A percentile compares a stretch with the other conserved stretches of the same genome.
These are phyloP conservation scores for Trametes villosa DNA, from an alignment of 768 basidiomycete genomes.

Conservation along the genomic window DNA sequence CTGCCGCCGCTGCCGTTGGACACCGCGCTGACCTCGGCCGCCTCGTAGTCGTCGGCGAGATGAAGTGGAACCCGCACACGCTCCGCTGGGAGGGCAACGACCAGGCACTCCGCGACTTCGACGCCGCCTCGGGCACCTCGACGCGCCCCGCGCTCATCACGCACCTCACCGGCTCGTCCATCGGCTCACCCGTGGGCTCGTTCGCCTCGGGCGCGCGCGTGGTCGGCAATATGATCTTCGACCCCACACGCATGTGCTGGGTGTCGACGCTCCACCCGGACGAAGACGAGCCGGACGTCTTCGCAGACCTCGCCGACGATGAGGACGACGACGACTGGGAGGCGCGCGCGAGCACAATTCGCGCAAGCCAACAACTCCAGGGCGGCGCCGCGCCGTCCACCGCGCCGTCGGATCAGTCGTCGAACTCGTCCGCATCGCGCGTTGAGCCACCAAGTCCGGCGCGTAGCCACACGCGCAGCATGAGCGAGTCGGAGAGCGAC, in stretches of 20 bases:
- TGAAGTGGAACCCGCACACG: slow-evolving; percentile 94
- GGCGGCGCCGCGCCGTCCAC: slow-evolving; percentile 24
- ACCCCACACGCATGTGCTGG: slow-evolving; percentile 95
- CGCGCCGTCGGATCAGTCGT: slow-evolving; percentile 38
- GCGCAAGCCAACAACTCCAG: slow-evolving; percentile 50
- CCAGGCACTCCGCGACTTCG: slow-evolving; percentile 87
- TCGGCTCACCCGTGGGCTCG: slow-evolving; percentile 77
- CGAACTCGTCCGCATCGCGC: slow-evolving; percentile 24
- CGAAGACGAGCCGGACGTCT: slow-evolving; percentile 95
- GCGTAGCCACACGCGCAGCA: slow-evolving; percentile 61
- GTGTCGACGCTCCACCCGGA: slow-evolving; percentile 83
- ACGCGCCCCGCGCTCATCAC: slow-evolving; percentile 95
- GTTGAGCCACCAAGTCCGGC: slow-evolving; percentile 57
- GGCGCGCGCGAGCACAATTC: slow-evolving; percentile 79
- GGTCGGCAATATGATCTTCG: slow-evolving; percentile 98
- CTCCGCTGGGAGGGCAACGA: slow-evolving; percentile 99
- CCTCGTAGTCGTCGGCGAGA: slow-evolving; percentile 82
- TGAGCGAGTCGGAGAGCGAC: slow-evolving; percentile 78
- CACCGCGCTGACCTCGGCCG: not conserved
- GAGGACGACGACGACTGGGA: slow-evolving; percentile 84
- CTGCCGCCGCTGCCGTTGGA: not conserved
- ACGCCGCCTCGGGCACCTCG: slow-evolving; percentile 75
- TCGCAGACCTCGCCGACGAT: slow-evolving; percentile 90
- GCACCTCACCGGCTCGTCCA: slow-evolving; percentile 86
- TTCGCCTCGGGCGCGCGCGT: slow-evolving; percentile 81